Evolutionary conservation across 352 stramenopile genomes (phyloP), one percentile per base, ranked within the genome.

Genomic region (Phytophthora multivora): DNA sequence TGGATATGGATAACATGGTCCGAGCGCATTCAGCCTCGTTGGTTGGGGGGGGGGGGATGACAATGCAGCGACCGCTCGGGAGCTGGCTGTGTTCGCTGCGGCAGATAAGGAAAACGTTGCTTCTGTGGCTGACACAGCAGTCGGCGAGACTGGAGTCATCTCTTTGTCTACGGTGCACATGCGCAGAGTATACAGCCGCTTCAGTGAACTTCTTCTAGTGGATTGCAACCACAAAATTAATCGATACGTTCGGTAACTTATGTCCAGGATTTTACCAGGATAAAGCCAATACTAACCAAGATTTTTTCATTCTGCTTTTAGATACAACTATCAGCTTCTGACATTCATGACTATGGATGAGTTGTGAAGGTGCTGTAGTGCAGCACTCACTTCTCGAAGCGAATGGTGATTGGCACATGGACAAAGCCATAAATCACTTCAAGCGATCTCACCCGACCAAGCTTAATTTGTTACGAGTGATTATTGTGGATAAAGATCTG

Each of bases 241-340:
- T 15, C 4, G 45, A 51, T 68, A 21, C 36, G 26, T 31, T 9
- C 26, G 36, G 10, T 19, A 28, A 3, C 26, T 12, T 13, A n/a
- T 41, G 11, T 38, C 13, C 51, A 33, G 30, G 40, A 51, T 43
- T 33, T 8, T 28, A 26, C 5, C 36, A 39, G 19, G 15, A 45
- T n/a, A 52, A 39, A 42, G 6, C 3, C 15, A 40, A 6, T 5
- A 31, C 9, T 31, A 2, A 31, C 7, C 26, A 31, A 6, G 26
- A 31, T 31, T 31, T 31, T 48, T 19, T 52, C 28, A 0, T 4
- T 38, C 36, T 42, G 25, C 33, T 31, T 41, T 10, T 35, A 71
- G 57, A 1, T 56, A 62, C 45, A 71, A 71, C 7, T 71, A 67
- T 30, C 63, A 71, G 16, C 18, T 63, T 0, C 18, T 23, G 3